Conservation (phyloP, 768 basidiomycete genomes). For the Collybia sp. region DNA sequence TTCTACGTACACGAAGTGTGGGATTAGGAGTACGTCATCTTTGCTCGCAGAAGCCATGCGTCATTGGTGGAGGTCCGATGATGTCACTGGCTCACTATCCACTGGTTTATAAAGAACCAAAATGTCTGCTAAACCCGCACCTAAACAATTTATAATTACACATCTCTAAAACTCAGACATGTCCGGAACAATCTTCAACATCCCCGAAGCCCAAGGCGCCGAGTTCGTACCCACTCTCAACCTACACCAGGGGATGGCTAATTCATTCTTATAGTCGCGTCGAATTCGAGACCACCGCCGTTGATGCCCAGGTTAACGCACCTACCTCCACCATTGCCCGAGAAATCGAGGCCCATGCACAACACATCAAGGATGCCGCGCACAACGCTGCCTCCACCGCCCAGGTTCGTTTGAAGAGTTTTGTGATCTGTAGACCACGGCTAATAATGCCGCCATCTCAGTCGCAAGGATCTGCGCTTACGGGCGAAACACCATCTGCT, state of each 20-base stretch:
- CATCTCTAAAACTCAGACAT: conserved; percentile 18
- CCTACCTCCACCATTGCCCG: conserved; percentile 32
- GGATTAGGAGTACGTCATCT: too few species aligned
- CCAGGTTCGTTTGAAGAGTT: conserved; percentile 29
- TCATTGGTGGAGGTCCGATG: too few species aligned
- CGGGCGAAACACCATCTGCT: conserved; percentile 22
- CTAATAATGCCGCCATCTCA: conserved; percentile 5
- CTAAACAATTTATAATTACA: too few species aligned
- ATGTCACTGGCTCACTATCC: too few species aligned
- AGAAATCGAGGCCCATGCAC: conserved; percentile 44
- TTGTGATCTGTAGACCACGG: too few species aligned
- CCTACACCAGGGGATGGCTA: neutral
- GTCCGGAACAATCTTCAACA: conserved; percentile 31
- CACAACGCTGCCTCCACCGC: conserved; percentile 48
- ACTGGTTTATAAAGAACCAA: neutral
- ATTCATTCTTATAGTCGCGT: conserved; percentile 18
- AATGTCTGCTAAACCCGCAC: neutral
- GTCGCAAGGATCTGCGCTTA: conserved; percentile 26
- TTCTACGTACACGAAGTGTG: too few species aligned
- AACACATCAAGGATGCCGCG: conserved; percentile 39
- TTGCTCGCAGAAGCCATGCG: too few species aligned
- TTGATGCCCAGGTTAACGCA: conserved; percentile 44
- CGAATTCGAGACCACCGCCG: conserved; percentile 50
- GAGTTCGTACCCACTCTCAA: conserved; percentile 20
- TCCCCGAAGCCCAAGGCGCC: conserved; percentile 24